Percentiles rank a stretch among this genome's conserved stretches.
Evolutionary conservation across 2,329 filamentous ascomycete genomes (phyloP).

Genomic region (Aureobasidium sp.): DNA sequence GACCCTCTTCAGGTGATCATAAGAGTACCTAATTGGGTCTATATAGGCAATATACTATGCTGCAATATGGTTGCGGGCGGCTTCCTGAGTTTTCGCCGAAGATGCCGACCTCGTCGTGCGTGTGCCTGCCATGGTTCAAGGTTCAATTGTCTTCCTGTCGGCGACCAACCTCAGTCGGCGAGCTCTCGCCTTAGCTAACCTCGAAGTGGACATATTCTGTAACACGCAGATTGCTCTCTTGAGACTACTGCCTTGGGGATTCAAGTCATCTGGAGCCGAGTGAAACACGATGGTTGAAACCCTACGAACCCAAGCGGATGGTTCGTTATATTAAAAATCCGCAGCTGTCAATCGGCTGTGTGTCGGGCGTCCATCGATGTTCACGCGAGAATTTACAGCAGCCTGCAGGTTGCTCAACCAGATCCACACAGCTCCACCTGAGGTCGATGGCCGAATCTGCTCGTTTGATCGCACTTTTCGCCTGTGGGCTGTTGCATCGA

Average conservation of each 20-base stretch:
- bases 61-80: no score
- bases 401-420: background rate
- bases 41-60: background rate
- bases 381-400: background rate
- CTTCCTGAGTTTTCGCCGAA: background rate
- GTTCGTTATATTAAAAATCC: background rate
- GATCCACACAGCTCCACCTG: background rate
- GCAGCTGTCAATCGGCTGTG: background rate
- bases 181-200: background rate
- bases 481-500: background rate
- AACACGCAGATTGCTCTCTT: background rate
- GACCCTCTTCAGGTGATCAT: background rate
- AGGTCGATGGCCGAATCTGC: background rate
- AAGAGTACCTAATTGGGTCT: no score
- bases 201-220: background rate
- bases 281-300: background rate
- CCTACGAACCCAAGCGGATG: background rate
- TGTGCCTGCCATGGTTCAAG: background rate
- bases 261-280: background rate
- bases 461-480: background rate
- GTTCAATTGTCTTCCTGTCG: background rate
- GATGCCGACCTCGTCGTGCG: background rate
- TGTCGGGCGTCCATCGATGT: background rate
- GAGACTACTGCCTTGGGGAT: background rate
- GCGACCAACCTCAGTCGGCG: background rate